Conservation (phyloP, 805 yeast genomes). For the Myxozyma nipponensis region DNA sequence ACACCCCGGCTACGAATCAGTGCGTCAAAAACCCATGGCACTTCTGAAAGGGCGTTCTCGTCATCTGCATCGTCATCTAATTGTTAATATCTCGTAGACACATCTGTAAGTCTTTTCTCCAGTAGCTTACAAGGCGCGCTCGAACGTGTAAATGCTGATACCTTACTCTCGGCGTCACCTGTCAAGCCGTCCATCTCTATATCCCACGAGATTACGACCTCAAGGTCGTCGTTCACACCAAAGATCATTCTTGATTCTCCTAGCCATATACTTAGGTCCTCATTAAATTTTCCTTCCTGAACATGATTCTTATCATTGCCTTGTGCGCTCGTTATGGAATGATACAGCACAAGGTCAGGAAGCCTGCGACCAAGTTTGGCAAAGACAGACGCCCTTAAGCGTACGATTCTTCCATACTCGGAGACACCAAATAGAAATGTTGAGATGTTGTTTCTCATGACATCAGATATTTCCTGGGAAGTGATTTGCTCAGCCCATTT, state of each 20-base stretch:
- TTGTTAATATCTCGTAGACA: not conserved
- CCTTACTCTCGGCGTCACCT: conserved; percentile 17
- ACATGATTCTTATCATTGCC: no score
- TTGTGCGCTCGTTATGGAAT: no score
- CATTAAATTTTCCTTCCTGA: no score
- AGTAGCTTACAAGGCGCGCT: conserved; percentile 12
- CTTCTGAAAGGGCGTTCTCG: conserved; percentile 1
- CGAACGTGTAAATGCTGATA: conserved; percentile 10
- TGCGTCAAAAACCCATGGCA: conserved; percentile 12
- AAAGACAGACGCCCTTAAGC: conserved; percentile 8
- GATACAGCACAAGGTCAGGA: conserved; percentile 1
- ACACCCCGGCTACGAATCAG: conserved; percentile 16
- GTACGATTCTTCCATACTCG: conserved; percentile 10
- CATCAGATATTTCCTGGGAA: not conserved
- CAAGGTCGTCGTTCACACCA: not conserved
- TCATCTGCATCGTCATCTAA: conserved; percentile 18
- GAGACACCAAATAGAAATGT: conserved; percentile 19
- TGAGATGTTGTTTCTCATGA: conserved; percentile 12
- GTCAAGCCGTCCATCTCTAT: conserved; percentile 11
- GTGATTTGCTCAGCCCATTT: conserved; percentile 2
- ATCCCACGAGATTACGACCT: conserved; percentile 20
- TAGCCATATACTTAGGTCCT: conserved; percentile 8
- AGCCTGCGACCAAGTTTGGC: conserved; percentile 5
- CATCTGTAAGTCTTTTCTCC: not conserved
- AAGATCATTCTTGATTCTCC: conserved; percentile 9